A percentile compares a stretch with the other conserved stretches of the same genome.
phyloP scores from a whole-genome alignment of 1,139 yeast genomes.

The Casaregolazyma lundiana region DNA sequence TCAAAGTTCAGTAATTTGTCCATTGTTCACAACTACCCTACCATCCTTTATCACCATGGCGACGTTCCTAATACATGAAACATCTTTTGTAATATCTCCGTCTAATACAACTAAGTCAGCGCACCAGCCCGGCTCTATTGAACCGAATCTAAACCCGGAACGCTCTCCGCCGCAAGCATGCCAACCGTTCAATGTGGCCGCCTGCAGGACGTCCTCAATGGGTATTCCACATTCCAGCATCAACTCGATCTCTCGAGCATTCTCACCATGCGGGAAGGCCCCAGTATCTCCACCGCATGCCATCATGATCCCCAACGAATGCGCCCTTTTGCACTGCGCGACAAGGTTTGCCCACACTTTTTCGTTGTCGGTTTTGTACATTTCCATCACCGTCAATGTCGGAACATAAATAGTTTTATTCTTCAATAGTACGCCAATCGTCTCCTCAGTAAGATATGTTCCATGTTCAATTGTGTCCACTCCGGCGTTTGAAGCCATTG shows the following conservation, averaged over 20 bases:
- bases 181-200: neutral
- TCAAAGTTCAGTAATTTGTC: neutral
- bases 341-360: neutral
- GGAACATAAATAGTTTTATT: neutral
- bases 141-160: neutral
- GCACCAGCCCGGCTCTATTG: neutral
- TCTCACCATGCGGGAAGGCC: neutral
- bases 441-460: neutral
- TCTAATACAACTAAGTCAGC: neutral
- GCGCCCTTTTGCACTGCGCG: neutral
- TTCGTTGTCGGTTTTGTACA: neutral
- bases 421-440: neutral
- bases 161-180: conserved; percentile 1
- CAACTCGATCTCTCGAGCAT: neutral
- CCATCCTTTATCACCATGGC: neutral
- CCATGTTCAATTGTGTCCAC: neutral
- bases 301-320: neutral
- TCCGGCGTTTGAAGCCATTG: neutral
- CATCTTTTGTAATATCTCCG: neutral
- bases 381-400: neutral
- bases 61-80: neutral
- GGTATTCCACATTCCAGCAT: neutral
- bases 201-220: neutral
- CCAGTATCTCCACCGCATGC: conserved; percentile 1
- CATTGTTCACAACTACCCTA: neutral